A percentile compares a stretch with the other conserved stretches of the same genome.
phyloP scores from a whole-genome alignment of 2,329 filamentous ascomycete species.

The Canariomyces notabilis region DNA sequence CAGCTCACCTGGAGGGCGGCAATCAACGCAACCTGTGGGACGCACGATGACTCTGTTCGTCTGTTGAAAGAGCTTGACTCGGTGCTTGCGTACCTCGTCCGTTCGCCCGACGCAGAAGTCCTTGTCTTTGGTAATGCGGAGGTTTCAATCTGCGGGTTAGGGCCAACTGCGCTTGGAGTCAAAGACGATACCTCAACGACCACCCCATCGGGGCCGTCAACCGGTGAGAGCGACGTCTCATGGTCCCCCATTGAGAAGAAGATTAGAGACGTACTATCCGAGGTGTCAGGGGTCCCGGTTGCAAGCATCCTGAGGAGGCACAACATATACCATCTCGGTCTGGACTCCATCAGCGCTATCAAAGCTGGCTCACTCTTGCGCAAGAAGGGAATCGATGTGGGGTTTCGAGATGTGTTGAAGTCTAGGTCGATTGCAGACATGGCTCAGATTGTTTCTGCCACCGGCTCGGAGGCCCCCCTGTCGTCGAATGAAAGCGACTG shows the following conservation, averaged over 20 bases:
- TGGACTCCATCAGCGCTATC: slow-evolving; percentile 90
- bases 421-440: slow-evolving; percentile 63
- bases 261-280: slow-evolving; percentile 46
- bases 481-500: not conserved
- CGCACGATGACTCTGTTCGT: slow-evolving; percentile 38
- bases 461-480: not conserved
- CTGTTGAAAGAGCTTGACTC: slow-evolving; percentile 57
- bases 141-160: slow-evolving; percentile 63
- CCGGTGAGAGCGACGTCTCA: not conserved
- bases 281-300: slow-evolving; percentile 56
- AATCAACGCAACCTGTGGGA: slow-evolving; percentile 54
- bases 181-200: not conserved
- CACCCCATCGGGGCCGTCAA: not conserved
- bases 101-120: slow-evolving; percentile 42
- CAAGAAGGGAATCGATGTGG: slow-evolving; percentile 55
- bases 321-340: slow-evolving; percentile 75
- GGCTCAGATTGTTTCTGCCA: slow-evolving; percentile 34
- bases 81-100: slow-evolving; percentile 53
- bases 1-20: slow-evolving; percentile 66
- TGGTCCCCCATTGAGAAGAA: slow-evolving; percentile 35
- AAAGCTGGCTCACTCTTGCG: slow-evolving; percentile 70
- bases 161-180: slow-evolving; percentile 33
- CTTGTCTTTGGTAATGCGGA: slow-evolving; percentile 48
- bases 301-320: slow-evolving; percentile 54
- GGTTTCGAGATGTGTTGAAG: slow-evolving; percentile 66